phyloP scores from a whole-genome alignment of 1,284 basidiomycete genomes.

The Cryptococcus hybrid region DNA sequence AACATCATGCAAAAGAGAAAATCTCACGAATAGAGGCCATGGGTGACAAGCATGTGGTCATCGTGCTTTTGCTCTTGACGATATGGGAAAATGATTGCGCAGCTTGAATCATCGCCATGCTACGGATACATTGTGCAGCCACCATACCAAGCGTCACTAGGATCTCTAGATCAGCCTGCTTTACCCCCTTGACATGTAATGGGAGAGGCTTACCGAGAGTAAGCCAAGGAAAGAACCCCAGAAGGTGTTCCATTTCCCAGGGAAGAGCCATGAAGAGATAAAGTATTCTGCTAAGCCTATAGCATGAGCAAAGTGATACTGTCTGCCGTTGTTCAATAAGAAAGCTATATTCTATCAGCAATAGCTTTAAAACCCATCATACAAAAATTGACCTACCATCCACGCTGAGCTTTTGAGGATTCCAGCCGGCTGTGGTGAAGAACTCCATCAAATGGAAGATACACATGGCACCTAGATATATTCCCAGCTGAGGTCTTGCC shows the following conservation, averaged over 20 bases:
- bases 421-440: slow-evolving; percentile 93
- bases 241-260: slow-evolving; percentile 30
- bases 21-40: slow-evolving; percentile 77
- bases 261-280: slow-evolving; percentile 63
- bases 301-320: slow-evolving; percentile 83
- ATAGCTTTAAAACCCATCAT: not conserved
- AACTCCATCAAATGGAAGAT: slow-evolving; percentile 94
- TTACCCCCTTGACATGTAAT: not conserved
- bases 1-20: not conserved
- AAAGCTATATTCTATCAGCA: slow-evolving; percentile 62
- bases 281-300: slow-evolving; percentile 79
- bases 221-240: slow-evolving; percentile 5
- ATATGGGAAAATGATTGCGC: slow-evolving; percentile 89
- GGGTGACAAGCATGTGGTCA: slow-evolving; percentile 75
- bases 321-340: slow-evolving; percentile 82
- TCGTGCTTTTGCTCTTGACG: slow-evolving; percentile 68
- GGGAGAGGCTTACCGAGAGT: slow-evolving; percentile 6
- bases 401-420: slow-evolving; percentile 83
- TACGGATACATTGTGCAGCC: slow-evolving; percentile 74
- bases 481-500: slow-evolving; percentile 71
- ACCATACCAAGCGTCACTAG: slow-evolving; percentile 54
- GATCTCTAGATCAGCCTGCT: slow-evolving; percentile 5
- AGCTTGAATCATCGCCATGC: slow-evolving; percentile 93
- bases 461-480: slow-evolving; percentile 77
- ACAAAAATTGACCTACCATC: slow-evolving; percentile 67